Conservation (phyloP, 1,284 basidiomycete genomes). For the Athelia psychrophila region DNA sequence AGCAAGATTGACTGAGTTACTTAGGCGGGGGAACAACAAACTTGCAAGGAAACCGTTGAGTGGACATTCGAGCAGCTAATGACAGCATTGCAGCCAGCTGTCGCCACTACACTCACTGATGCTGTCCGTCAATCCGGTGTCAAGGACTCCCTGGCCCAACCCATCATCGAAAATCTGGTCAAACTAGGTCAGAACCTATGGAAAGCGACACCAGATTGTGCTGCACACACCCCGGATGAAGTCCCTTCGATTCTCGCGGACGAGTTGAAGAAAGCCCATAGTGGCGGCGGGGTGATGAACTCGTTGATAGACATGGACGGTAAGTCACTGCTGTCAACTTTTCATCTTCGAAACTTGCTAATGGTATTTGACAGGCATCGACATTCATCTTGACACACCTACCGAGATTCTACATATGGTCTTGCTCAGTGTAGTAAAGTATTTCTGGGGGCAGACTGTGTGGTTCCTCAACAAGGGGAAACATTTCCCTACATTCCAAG, state of each 20-base stretch:
- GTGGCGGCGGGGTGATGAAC: neutral
- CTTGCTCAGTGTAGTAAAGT: conserved; percentile 22
- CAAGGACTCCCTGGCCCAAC: conserved; percentile 1
- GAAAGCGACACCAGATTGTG: neutral
- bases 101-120: conserved; percentile 7
- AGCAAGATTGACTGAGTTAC: neutral
- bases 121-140: conserved; percentile 6
- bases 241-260: neutral
- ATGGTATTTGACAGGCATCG: conserved; percentile 3
- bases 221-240: neutral
- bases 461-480: neutral
- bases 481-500: conserved; percentile 1
- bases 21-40: conserved; percentile 9
- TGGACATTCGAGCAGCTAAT: conserved; percentile 11
- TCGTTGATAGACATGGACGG: neutral
- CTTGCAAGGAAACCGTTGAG: conserved; percentile 8
- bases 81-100: conserved; percentile 4
- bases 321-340: neutral
- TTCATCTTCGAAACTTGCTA: too few relatives aligned
- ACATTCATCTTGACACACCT: conserved; percentile 17
- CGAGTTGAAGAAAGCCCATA: neutral
- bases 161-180: neutral
- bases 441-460: conserved; percentile 14
- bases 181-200: neutral
- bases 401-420: conserved; percentile 22